These are phyloP conservation scores for Smittium mucronatum DNA, from an alignment of 371 early-diverging fungal species.

Conservation along the genomic window DNA sequence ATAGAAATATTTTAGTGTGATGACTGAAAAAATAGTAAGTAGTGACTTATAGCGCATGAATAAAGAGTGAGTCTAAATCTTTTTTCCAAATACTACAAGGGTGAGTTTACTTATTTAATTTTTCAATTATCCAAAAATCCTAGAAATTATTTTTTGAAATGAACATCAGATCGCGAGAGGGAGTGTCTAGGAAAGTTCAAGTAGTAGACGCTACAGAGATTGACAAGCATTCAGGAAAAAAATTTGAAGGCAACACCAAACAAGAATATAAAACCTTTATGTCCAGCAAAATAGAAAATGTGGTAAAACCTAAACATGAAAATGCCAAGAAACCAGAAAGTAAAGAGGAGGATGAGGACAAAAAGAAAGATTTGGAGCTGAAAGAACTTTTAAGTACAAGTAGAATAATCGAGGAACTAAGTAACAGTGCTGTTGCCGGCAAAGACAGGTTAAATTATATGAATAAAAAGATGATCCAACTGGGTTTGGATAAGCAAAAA, in stretches of 20 bases:
- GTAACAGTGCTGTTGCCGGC: neutral
- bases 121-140: too few relatives aligned
- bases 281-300: neutral
- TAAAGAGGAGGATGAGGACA: neutral
- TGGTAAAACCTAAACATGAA: neutral
- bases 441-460: conserved; percentile 6
- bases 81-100: too few relatives aligned
- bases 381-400: neutral
- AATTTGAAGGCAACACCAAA: neutral
- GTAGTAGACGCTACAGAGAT: neutral
- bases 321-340: too few relatives aligned
- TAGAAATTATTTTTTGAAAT: too few relatives aligned
- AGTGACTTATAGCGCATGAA: too few relatives aligned
- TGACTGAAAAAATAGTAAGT: too few relatives aligned
- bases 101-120: too few relatives aligned
- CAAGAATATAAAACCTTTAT: neutral
- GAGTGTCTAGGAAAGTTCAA: neutral
- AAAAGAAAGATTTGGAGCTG: neutral
- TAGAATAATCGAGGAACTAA: neutral
- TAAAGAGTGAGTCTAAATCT: too few relatives aligned
- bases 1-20: too few relatives aligned
- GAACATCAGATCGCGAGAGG: neutral
- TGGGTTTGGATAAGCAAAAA: neutral
- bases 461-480: conserved; percentile 2
- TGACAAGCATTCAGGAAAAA: neutral